phyloP scores from a whole-genome alignment of 495 filamentous ascomycete species.

The Niebla homalea region DNA sequence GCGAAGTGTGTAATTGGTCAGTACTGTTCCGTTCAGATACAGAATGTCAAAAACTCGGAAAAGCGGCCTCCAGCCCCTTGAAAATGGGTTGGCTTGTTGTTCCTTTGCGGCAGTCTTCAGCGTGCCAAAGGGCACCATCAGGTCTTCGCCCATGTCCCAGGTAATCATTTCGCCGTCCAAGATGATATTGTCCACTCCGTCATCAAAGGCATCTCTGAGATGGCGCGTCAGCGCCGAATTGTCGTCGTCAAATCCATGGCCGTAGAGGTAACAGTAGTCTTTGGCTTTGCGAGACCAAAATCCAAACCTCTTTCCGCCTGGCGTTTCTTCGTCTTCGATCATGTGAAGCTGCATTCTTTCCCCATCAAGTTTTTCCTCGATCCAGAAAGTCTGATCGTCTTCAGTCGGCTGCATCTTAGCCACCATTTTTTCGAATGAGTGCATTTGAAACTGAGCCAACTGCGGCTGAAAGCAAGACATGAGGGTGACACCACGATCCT shows the following conservation, averaged over 20 bases:
- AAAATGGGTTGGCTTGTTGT: slow-evolving; percentile 64
- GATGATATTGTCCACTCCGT: slow-evolving; percentile 71
- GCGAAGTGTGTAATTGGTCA: slow-evolving; percentile 71
- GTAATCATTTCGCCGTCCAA: slow-evolving; percentile 98
- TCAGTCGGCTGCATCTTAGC: slow-evolving; percentile 53
- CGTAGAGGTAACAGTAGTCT: slow-evolving; percentile 93
- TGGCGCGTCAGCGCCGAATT: slow-evolving; percentile 69
- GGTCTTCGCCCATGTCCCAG: slow-evolving; percentile 83
- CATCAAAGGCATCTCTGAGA: slow-evolving; percentile 62
- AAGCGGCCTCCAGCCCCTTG: slow-evolving; percentile 62
- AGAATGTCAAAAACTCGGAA: slow-evolving; percentile 84
- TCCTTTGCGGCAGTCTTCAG: slow-evolving; percentile 83
- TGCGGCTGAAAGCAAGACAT: slow-evolving; percentile 99
- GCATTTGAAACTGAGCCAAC: slow-evolving; percentile 88
- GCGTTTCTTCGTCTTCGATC: slow-evolving; percentile 49
- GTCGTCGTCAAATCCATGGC: slow-evolving; percentile 59
- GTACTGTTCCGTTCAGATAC: slow-evolving; percentile 63
- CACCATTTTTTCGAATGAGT: slow-evolving; percentile 73
- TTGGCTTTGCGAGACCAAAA: slow-evolving; percentile 98
- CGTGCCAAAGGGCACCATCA: slow-evolving; percentile 79
- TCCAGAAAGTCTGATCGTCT: slow-evolving; percentile 73
- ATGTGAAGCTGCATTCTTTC: slow-evolving; percentile 97
- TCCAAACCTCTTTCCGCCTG: slow-evolving; percentile 60
- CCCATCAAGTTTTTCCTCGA: slow-evolving; percentile 95
- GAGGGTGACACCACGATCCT: slow-evolving; percentile 59